A percentile compares a stretch with the other conserved stretches of the same genome.
These are phyloP conservation scores for Trametes cingulata DNA, from an alignment of 768 basidiomycete species.

Conservation along the genomic window DNA sequence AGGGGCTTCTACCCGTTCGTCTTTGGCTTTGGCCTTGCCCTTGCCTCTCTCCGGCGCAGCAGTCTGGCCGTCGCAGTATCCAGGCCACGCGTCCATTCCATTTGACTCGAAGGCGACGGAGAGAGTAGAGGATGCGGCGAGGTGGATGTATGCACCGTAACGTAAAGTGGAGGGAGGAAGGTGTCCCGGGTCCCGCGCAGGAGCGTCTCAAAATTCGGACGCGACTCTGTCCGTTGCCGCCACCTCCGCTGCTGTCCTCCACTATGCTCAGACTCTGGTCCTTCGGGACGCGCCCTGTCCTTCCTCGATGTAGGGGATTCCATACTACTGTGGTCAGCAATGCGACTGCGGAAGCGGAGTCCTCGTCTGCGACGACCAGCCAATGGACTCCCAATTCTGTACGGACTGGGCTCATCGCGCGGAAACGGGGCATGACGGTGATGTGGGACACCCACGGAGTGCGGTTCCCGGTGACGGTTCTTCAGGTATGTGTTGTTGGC, in stretches of 20 bases:
- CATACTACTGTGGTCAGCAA: constrained; percentile 43
- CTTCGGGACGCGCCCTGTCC: constrained; percentile 40
- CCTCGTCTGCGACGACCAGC: constrained; percentile 31
- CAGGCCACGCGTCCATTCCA: constrained; percentile 82
- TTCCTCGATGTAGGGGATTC: constrained; percentile 40
- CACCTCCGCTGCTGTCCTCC: constrained; percentile 8
- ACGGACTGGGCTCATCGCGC: constrained; percentile 89
- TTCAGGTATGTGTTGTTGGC: constrained; percentile 63
- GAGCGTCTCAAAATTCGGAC: constrained; percentile 22
- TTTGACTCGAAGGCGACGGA: constrained; percentile 34
- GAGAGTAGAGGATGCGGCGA: neutral
- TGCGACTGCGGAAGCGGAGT: constrained; percentile 35
- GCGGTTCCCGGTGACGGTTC: constrained; percentile 86
- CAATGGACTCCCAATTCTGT: constrained; percentile 88
- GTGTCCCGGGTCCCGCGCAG: constrained; percentile 17
- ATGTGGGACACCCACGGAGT: constrained; percentile 92
- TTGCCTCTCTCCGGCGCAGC: constrained; percentile 33
- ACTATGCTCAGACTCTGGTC: constrained; percentile 58
- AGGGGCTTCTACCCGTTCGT: constrained; percentile 24
- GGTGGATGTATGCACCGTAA: neutral
- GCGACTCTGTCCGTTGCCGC: constrained; percentile 11
- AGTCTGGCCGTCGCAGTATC: constrained; percentile 35
- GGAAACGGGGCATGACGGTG: constrained; percentile 94
- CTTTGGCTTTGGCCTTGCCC: constrained; percentile 36
- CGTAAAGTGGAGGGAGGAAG: neutral